Evolutionary conservation across 2,329 filamentous ascomycete genomes (phyloP), one percentile per base, ranked within the genome.

Genomic region (Rhinocladiella similis): DNA sequence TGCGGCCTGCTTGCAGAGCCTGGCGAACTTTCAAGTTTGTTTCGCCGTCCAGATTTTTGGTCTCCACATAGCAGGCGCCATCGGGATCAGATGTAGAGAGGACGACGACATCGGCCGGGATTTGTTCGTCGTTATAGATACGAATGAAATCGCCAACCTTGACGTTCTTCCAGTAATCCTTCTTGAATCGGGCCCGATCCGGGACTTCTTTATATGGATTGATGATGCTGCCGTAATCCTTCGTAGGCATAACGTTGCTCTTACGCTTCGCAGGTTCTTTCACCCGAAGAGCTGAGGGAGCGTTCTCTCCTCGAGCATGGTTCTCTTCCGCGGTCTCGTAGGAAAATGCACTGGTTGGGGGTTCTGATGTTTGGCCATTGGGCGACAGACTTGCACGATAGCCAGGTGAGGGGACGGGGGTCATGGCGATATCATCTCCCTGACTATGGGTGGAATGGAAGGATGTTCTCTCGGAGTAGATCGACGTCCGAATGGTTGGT

Each of bases 41-140:
- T 75, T 99, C 94, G 49, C 94, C 94, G 68, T 99, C 94, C 77
- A 99, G 72, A 70, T 96, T 97, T 78, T 97, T 99, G 2, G 94
- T 99, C 74, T 99, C 94, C 19, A 99, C 89, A 67, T 97, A 99
- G 73, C 94, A 99, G 36, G 90, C 90, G 49, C 94, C 94, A 66
- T 99, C 94, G 1, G 88, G 83, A 66, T 97, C 94, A 2, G 94
- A 96, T 0, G 94, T 97, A 2, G 94, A 90, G 20, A 99, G 76
- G 42, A 99, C 89, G 47, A 97, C 87, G 46, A 99, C 80, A 73
- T 99, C 94, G 47, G 94, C 93, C 1, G 94, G 95, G 20, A 99
- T 85, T 65, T 96, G 91, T 68, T 99, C 94, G 64, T 96, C 89
- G 67, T 95, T 97, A 76, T 97, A 97, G 49, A 99, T 83, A 64